A percentile compares a stretch with the other conserved stretches of the same genome.
phyloP scores from a whole-genome alignment of 2,329 filamentous ascomycete species.

The Venturia carpophila region DNA sequence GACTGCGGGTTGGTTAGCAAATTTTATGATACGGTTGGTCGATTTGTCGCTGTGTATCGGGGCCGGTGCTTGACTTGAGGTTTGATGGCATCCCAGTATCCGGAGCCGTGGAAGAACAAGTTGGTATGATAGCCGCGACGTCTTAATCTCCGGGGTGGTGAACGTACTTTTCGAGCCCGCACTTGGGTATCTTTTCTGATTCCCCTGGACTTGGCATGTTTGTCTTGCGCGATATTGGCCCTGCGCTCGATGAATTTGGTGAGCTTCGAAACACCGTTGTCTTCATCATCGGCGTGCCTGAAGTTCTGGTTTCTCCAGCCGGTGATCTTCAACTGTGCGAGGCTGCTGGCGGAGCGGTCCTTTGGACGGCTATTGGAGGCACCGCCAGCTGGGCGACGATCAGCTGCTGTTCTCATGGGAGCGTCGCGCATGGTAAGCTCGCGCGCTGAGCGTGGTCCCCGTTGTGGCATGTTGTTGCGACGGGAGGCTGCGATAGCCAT shows the following conservation, averaged over 20 bases:
- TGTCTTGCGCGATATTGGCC: conserved; percentile 2
- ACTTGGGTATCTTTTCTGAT: conserved; percentile 4
- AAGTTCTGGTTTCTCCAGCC: conserved; percentile 13
- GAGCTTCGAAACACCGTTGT: conserved; percentile 7
- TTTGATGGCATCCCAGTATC: conserved; percentile 15
- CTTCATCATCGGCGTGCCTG: neutral
- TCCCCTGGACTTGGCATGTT: conserved; percentile 2
- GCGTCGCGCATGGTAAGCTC: conserved; percentile 16
- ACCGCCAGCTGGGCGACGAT: neutral
- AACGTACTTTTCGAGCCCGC: conserved; percentile 17
- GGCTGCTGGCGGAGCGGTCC: neutral
- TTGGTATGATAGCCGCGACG: conserved; percentile 10
- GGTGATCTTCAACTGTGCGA: conserved; percentile 20
- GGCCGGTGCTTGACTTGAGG: neutral
- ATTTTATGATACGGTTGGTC: neutral
- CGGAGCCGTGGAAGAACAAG: conserved; percentile 16
- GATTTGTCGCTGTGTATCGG: neutral
- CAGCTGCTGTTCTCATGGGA: neutral
- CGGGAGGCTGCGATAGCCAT: neutral
- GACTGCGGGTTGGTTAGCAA: conserved; percentile 23
- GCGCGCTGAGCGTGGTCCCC: conserved; percentile 1
- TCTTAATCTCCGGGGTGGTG: neutral
- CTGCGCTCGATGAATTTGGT: conserved; percentile 15
- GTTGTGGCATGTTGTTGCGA: neutral
- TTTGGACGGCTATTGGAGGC: neutral